Evolutionary conservation across 2,329 filamentous ascomycete genomes (phyloP).

Genomic region (Fusarium virguliforme): DNA sequence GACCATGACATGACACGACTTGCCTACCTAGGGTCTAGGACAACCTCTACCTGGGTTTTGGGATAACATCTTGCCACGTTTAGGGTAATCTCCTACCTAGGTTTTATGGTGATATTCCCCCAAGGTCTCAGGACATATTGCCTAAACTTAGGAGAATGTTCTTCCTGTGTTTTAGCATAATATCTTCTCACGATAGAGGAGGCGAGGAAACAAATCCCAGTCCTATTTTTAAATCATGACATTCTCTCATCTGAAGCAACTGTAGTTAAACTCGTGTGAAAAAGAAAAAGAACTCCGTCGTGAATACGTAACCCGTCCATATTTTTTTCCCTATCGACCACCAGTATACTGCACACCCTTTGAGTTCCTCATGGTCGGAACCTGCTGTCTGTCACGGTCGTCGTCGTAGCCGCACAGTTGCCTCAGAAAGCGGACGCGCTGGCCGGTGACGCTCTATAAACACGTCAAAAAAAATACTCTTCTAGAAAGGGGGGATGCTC

Average conservation of each 20-base stretch:
- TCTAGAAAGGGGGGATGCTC: constrained; percentile 45
- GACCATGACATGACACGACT: too few relatives aligned
- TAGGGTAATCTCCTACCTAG: too few relatives aligned
- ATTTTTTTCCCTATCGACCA: constrained; percentile 17
- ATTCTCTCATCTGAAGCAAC: not conserved
- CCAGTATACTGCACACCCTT: constrained; percentile 39
- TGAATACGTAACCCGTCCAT: not conserved
- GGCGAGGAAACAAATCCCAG: constrained; percentile 8
- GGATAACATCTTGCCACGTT: too few relatives aligned
- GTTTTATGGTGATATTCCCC: too few relatives aligned
- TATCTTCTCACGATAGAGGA: constrained; percentile 15
- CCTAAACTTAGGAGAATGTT: too few relatives aligned
- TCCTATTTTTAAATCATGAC: constrained; percentile 10
- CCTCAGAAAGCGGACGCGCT: constrained; percentile 70
- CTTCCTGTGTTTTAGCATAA: constrained; percentile 4
- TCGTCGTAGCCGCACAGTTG: constrained; percentile 69
- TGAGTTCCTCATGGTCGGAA: constrained; percentile 19
- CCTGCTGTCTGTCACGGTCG: constrained; percentile 21
- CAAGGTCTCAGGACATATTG: too few relatives aligned
- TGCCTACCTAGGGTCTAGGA: too few relatives aligned
- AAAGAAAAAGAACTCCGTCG: not conserved
- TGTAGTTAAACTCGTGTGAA: not conserved
- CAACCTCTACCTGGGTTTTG: too few relatives aligned
- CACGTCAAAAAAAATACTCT: too few relatives aligned
- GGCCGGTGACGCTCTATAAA: constrained; percentile 68